Base-by-base conservation (phyloP, 2,329 filamentous ascomycete genomes). In the Aurifilum marmelostoma region DNA sequence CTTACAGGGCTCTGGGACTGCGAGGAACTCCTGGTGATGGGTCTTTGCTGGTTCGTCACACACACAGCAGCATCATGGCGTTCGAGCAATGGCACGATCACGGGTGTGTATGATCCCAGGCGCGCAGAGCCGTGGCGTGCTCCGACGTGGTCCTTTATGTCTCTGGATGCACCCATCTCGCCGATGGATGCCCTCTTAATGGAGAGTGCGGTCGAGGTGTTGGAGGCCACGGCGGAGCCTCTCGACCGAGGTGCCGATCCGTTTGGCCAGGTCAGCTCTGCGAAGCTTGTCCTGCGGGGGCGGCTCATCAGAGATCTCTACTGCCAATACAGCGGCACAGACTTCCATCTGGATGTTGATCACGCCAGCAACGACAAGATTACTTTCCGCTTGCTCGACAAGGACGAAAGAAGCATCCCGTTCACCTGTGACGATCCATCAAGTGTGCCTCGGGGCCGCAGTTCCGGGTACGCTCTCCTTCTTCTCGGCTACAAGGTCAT, bases 341-440 rank as follows among this genome's bases (percentile, higher is more conserved):
- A 66, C 34, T 59, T 66, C 16, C 39, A 37, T 14, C 29, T 66
- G 56, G 52, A 61, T 58, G 32, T 18, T 16, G 34, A 7, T 7
- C 32, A 50, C 29, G 2, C 32, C 6, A 52, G 47, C 41, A 27
- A 21, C 41, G 47, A 66, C 32, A 58, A 60, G 18, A n/a, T 66
- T 29, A 61, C 41, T 6, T 61, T 66, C 21, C 14, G 4, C 14
- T 39, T 66, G 24, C 24, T 52, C 9, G 56, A 66, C 34, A 37
- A 41, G 24, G 27, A 50, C 2, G 65, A 54, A 1, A 66, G 59
- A 14, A 37, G 39, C 29, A 14, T 66, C 9, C 41, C 29, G 2
- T 66, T 66, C 59, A 7, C 41, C 8, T 66, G 65, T 8, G 65
- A 66, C 50, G 56, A 60, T 27, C 65, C 65, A 27, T 61, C 65